Base-by-base conservation (phyloP, 768 basidiomycete species). In the Russula dissimulans region DNA sequence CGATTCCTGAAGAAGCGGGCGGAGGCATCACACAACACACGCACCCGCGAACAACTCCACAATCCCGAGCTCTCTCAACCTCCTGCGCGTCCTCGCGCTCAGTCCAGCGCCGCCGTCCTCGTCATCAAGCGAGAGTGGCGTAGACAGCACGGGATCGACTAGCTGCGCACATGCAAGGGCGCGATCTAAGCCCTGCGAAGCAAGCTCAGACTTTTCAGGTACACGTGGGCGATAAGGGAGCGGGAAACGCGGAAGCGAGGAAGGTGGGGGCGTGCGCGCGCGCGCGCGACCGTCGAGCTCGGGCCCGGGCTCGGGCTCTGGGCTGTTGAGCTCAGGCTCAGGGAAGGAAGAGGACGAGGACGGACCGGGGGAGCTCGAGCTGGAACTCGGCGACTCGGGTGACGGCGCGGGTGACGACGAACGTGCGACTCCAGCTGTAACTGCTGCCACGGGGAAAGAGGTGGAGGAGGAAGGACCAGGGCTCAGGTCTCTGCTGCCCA, bases 21-120 rank as follows among this genome's bases (percentile, higher is more conserved):
- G 22, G 22, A 26, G 22, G 22, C 22, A 26, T 26, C 22, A 26
- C 22, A 26, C 1, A 26, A 26, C 22, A 11, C 45, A 71, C 82
- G 63, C 66, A 91, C 93, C 93, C 56, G 93, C 91, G 71, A 97
- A 97, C 59, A 95, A 76, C 60, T 93, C 86, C 5, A 76, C 78
- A n/a, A 97, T 84, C 3, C 92, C 93, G 22, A 92, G 77, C 31
- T 91, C 88, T 34, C 76, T 71, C 55, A 97, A 69, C 45, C 89
- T 76, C 65, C 72, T 82, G 65, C 80, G 75, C 51, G 80, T 89
- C 69, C 76, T 83, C 66, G 76, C 77, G 57, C 81, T 79, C 18
- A 94, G 73, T 3, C 79, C 81, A 0, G 76, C 78, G 29, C 68
- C 73, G n/a, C 74, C 72, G 47, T 77, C 74, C 29, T 72, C 71